Base-by-base conservation (phyloP, 495 filamentous ascomycete species). In the Hamigera avellanea region DNA sequence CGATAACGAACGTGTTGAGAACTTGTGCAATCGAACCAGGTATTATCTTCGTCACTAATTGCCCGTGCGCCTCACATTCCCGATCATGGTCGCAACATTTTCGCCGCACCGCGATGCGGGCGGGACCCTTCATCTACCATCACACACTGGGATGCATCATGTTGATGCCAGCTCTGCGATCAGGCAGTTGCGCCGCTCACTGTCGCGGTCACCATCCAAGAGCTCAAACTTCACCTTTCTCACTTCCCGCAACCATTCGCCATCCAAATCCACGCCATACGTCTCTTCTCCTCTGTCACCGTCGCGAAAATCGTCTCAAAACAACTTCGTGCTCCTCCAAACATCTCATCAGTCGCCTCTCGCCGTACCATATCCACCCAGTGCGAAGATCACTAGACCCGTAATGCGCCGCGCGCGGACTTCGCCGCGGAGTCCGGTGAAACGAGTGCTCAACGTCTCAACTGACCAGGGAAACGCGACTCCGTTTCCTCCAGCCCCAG, bases 131-230 rank as follows among this genome's bases (percentile, higher is more conserved):
- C 84, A 88, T 50, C 69, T 89, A 3, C 74, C 82, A 35, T 89
- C 87, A 19, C 87, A 86, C 33, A 85, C 81, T 17, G 81, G 84
- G 44, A 74, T 78, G 38, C 80, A 83, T 46, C 76, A 80, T 62
- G 79, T 85, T 46, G 83, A 88, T 59, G 74, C 83, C 3, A 78
- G 73, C 45, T 75, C 82, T 15, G 75, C 82, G 12, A 80, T 93
- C 35, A 69, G 80, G 43, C 78, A 86, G 43, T 59, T 95, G 28
- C 73, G 86, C 28, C 80, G 86, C 44, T 93, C 87, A 14, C 65
- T 95, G 32, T 93, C 85, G 18, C 70, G 84, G 31, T 93, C 86
- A 8, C 87, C 86, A 8, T 93, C 87, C 7, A 93, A 86, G 52
- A 70, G 67, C 27, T 70, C 74, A 14, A 67, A 69, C 43, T 84